Evolutionary conservation across 2,329 filamentous ascomycete species (phyloP).

Genomic region (Pestalotiopsis sp.): DNA sequence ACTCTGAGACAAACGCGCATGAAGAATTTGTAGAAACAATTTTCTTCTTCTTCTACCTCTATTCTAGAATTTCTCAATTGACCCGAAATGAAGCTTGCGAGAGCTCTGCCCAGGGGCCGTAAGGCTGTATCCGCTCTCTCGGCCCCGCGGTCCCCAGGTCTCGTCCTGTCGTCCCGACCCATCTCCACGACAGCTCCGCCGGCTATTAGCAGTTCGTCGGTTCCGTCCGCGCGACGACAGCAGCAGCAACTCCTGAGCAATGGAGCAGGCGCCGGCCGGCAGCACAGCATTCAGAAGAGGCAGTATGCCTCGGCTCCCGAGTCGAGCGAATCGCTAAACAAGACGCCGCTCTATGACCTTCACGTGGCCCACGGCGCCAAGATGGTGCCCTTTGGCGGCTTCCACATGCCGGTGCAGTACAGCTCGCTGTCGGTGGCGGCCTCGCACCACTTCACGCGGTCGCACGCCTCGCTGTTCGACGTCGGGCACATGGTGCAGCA

Average conservation of each 20-base stretch:
- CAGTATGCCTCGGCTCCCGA: constrained; percentile 24
- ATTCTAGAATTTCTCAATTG: constrained; percentile 15
- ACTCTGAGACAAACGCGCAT: not conserved
- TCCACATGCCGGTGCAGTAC: constrained; percentile 92
- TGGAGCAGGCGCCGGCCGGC: not conserved
- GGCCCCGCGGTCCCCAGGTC: constrained; percentile 4
- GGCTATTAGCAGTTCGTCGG: not conserved
- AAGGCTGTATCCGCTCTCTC: constrained; percentile 5
- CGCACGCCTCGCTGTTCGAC: constrained; percentile 89
- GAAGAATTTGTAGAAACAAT: not conserved
- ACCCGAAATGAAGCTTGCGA: constrained; percentile 23
- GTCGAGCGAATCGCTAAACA: constrained; percentile 41
- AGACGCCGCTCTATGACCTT: constrained; percentile 78
- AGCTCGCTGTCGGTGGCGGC: constrained; percentile 73
- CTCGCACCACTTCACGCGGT: constrained; percentile 87
- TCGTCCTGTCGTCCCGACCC: constrained; percentile 5
- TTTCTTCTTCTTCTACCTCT: not conserved
- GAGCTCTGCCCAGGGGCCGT: constrained; percentile 9
- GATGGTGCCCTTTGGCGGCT: constrained; percentile 96
- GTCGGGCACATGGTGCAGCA: constrained; percentile 98
- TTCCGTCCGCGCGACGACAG: not conserved
- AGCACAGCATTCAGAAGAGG: constrained; percentile 11
- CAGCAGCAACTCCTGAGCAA: not conserved
- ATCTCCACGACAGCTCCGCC: constrained; percentile 1
- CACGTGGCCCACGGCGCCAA: constrained; percentile 81